Base-by-base conservation (phyloP, 78 protist species). In the Dictyostelium citrinum region DNA sequence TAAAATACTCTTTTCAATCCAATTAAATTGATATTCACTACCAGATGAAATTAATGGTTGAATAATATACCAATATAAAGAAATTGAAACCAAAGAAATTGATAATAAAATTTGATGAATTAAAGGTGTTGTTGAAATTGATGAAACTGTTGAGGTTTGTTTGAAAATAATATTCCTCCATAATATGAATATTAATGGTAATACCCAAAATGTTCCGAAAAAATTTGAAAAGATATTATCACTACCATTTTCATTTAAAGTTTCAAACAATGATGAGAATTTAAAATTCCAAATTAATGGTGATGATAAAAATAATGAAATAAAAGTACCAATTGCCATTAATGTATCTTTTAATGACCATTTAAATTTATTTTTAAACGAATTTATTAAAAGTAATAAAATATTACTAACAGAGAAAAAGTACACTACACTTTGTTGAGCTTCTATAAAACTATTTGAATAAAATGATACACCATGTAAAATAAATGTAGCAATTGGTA, bases 401-500 rank as follows among this genome's bases (percentile, higher is more conserved):
- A 75, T 14, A 35, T n/a, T 55, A 12, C 80, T 79, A 35, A 82
- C 6, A 3, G 6, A 11, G 60, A 91, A 78, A 79, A 39, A 94
- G 24, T 71, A 35, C 5, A 94, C 92, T 7, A 94, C 93, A 11
- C 67, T 29, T 33, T 51, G 86, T 43, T 94, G 95, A 8, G 86
- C 11, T 17, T 94, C 96, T 8, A 86, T 86, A 76, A 81, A 94
- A 51, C 96, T 94, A 72, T 94, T 94, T 7, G 94, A 88, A 45
- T 14, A n/a, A 20, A 58, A 71, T 27, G 90, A 70, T 17, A 46
- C 76, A 31, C 84, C 90, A 64, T 72, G 96, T 70, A 81, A 27
- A 10, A 78, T 55, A 16, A 94, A 60, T 9, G 84, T 17, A 4
- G 77, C 29, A 7, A 81, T 60, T 10, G 76, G 76, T 29, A 78